These are phyloP conservation scores for Sextonia rubra DNA, from an alignment of 164 flowering plant species.

Conservation along the genomic window DNA sequence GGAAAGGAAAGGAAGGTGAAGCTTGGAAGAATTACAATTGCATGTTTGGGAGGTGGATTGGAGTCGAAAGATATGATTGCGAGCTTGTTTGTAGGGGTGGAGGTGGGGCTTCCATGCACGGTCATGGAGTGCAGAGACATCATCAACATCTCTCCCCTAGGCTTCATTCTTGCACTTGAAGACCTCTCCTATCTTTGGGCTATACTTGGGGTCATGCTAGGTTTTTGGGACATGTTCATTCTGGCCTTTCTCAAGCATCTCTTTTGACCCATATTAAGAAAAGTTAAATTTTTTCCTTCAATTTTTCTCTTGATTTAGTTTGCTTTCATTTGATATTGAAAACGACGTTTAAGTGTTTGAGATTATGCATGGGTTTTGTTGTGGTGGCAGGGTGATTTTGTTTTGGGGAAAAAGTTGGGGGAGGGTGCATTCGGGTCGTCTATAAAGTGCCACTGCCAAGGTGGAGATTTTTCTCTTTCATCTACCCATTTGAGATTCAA, in stretches of 20 bases:
- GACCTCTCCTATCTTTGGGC: conserved; percentile 95
- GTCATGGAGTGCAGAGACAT: no score
- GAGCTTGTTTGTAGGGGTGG: conserved; percentile 77
- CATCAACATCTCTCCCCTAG: conserved; percentile 78
- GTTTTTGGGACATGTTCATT: conserved; percentile 97
- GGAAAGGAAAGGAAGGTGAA: background rate
- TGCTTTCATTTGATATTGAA: no score
- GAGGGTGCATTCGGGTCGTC: no score
- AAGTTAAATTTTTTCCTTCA: no score
- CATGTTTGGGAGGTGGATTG: background rate
- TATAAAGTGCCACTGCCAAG: no score
- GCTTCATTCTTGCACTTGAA: conserved; percentile 66
- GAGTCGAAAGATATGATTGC: conserved; percentile 30
- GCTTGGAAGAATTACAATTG: background rate
- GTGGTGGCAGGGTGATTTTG: no score
- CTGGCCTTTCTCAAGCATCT: conserved; percentile 87
- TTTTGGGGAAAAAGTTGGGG: no score
- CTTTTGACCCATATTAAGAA: conserved; percentile 72
- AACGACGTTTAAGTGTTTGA: no score
- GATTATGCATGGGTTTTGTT: no score
- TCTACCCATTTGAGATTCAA: no score
- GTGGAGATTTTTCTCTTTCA: no score
- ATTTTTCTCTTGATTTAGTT: no score
- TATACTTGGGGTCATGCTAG: conserved; percentile 98
- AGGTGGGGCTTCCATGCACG: conserved; percentile 94